Base-by-base conservation (phyloP, 2,329 filamentous ascomycete species). In the Hymenoscyphus infarciens region DNA sequence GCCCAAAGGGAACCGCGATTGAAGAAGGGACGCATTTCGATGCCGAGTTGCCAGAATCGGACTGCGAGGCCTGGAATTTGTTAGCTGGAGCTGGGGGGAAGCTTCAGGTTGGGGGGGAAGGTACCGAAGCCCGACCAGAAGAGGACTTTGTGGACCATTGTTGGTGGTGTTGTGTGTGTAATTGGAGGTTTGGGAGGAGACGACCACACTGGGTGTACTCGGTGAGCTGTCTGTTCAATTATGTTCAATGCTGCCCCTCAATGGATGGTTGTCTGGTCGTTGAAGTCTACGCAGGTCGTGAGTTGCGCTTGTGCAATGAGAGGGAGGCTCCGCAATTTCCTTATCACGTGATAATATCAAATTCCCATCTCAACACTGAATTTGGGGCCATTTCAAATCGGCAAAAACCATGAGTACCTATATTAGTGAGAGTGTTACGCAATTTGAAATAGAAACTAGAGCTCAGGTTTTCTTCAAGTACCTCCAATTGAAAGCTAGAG, bases 1-100 rank as follows among this genome's bases (percentile, higher is more conserved):
- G 87, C 92, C 90, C 92, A 96, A 73, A 97, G 86, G 61, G 89
- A 90, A 75, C 89, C 83, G 74, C 83, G 86, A 79, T 89, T 88
- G 84, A 98, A 91, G 78, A 97, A 88, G 59, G 94, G 95, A 67
- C 93, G 92, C 92, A 96, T 97, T 82, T 99, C 92, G 77, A 99
- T 95, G 74, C 94, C 95, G 76, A 99, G 88, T 79, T 98, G 95
- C 91, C 93, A 97, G 78, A 95, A 85, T 72, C 94, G 91, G 75
- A 93, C 89, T 75, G 90, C 92, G 73, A 97, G 80, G 82, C 95
- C 95, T 99, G 55, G 29, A 25, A 19, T n/a, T 13, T 57, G 63
- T 73, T 66, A 76, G 72, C 59, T 52, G 19, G 39, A 27, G n/a
- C 60, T 55, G 42, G 58, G 54, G 61, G 57, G 63, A 66, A 65